Conservation (phyloP, 768 basidiomycete genomes). For the Cystofilobasidium capitatum region DNA sequence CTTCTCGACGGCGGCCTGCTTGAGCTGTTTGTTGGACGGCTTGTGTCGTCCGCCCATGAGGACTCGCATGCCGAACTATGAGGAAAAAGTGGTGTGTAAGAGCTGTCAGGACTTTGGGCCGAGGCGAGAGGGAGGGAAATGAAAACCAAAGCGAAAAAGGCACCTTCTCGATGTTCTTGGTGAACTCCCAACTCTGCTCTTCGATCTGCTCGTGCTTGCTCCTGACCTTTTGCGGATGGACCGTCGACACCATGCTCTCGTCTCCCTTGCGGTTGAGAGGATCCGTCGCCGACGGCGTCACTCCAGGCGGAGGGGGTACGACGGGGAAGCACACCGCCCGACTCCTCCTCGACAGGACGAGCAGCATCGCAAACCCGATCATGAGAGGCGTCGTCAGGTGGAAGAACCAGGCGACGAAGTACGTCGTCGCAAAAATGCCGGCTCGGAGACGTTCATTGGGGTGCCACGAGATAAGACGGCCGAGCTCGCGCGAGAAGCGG, state of each 20-base stretch:
- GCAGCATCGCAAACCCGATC: constrained; percentile 35
- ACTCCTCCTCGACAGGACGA: constrained; percentile 38
- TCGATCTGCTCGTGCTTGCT: constrained; percentile 42
- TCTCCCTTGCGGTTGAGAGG: constrained; percentile 41
- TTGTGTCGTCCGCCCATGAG: constrained; percentile 15
- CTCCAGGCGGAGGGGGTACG: constrained; percentile 37
- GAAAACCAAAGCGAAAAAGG: neutral
- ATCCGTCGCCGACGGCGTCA: constrained; percentile 41
- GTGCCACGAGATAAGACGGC: constrained; percentile 39
- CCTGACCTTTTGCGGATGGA: constrained; percentile 37
- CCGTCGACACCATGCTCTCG: constrained; percentile 39
- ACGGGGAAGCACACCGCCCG: constrained; percentile 40
- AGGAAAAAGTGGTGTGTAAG: neutral
- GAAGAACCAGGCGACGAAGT: constrained; percentile 39
- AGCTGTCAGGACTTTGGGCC: constrained; percentile 7
- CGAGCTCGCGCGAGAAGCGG: constrained; percentile 36
- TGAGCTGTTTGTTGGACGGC: constrained; percentile 15
- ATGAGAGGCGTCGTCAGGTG: constrained; percentile 39
- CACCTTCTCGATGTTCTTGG: constrained; percentile 22
- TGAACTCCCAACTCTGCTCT: constrained; percentile 42
- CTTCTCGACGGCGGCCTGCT: constrained; percentile 28
- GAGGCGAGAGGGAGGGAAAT: neutral
- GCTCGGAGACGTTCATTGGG: constrained; percentile 38
- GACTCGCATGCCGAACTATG: constrained; percentile 2
- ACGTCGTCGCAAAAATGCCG: constrained; percentile 35